These are phyloP conservation scores for Leccinum griseonigrum DNA, from an alignment of 1,284 basidiomycete species.

Conservation along the genomic window DNA sequence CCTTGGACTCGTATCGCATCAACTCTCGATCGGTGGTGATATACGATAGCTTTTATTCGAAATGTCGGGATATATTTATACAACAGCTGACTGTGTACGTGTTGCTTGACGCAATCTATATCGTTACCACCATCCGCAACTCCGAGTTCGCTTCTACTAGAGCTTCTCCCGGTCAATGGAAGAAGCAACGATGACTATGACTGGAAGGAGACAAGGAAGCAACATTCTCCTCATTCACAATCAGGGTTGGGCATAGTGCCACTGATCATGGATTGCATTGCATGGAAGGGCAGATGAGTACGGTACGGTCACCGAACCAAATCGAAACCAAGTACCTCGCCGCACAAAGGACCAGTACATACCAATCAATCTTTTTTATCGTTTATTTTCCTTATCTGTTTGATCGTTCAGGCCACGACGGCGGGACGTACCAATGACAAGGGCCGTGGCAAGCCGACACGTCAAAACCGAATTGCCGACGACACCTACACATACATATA, in stretches of 20 bases:
- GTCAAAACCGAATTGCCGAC: conserved; percentile 1
- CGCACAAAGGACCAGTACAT: background rate
- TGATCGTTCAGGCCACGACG: background rate
- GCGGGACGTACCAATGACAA: background rate
- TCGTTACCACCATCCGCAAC: background rate
- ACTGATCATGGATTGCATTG: background rate
- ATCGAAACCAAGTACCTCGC: background rate
- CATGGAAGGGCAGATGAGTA: background rate
- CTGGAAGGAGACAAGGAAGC: background rate
- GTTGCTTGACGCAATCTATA: conserved; percentile 31
- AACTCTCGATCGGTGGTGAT: conserved; percentile 20
- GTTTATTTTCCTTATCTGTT: background rate
- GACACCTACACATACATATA: background rate
- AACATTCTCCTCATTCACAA: background rate
- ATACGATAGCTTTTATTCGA: conserved; percentile 18
- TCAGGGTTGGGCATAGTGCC: background rate
- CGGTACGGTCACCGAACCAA: background rate
- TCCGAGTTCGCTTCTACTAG: background rate
- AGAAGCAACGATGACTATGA: background rate
- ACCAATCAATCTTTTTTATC: background rate
- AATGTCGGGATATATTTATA: conserved; percentile 14
- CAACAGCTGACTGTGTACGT: background rate
- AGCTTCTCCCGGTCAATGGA: background rate
- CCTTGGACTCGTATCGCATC: conserved; percentile 6
- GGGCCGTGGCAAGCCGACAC: conserved; percentile 1